These are phyloP conservation scores for Trichoderma koningii DNA, from an alignment of 2,329 filamentous ascomycete species.

Conservation along the genomic window DNA sequence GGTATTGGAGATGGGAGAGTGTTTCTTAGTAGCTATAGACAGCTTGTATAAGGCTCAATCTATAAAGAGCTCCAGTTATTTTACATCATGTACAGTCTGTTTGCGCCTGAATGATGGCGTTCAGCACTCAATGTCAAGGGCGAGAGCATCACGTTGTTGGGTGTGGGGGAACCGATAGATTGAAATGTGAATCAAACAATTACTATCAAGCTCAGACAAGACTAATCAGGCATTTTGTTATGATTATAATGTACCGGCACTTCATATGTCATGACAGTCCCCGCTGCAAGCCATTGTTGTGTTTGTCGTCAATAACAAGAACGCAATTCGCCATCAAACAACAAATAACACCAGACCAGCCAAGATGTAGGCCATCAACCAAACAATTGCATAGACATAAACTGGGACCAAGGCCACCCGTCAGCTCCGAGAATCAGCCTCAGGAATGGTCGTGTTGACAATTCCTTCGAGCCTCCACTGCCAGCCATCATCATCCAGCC, in stretches of 20 bases:
- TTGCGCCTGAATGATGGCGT: no score
- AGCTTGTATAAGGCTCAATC: no score
- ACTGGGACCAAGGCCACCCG: neutral
- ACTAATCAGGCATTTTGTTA: neutral
- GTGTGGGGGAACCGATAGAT: neutral
- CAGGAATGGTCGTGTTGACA: conserved; percentile 16
- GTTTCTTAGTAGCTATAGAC: no score
- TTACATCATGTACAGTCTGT: no score
- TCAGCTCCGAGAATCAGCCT: neutral
- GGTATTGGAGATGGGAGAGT: neutral
- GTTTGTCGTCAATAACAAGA: neutral
- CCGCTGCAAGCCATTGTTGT: neutral
- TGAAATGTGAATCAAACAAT: neutral
- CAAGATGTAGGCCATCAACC: neutral
- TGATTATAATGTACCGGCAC: no score
- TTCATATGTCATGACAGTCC: neutral
- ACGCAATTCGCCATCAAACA: neutral
- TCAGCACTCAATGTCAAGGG: neutral
- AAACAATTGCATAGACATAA: neutral
- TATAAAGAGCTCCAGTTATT: no score
- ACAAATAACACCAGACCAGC: neutral
- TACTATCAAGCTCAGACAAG: neutral
- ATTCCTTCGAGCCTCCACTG: conserved; percentile 26
- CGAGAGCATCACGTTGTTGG: neutral
- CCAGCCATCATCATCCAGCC: conserved; percentile 20